Conservation (phyloP, 306 rosid species). For the Trifolium pratense region DNA sequence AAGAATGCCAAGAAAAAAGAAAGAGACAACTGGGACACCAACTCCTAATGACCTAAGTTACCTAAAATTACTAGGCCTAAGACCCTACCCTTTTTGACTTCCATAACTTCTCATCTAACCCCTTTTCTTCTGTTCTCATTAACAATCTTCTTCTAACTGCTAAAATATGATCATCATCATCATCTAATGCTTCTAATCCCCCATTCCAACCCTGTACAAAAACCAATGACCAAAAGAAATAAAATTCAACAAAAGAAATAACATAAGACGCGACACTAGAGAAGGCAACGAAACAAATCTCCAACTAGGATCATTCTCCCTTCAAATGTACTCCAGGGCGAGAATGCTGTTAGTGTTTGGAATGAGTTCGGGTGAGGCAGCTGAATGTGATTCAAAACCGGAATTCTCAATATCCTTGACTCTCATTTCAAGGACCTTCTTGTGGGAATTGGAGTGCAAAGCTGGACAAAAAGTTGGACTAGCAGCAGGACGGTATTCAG, state of each 20-base stretch:
- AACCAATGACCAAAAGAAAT: slow-evolving; percentile 70
- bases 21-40: slow-evolving; percentile 51
- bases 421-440: slow-evolving; percentile 95
- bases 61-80: slow-evolving; percentile 68
- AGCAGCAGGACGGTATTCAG: slow-evolving; percentile 95
- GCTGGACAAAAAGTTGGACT: slow-evolving; percentile 87
- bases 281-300: slow-evolving; percentile 29
- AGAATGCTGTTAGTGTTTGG: slow-evolving; percentile 75
- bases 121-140: slow-evolving; percentile 52
- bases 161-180: slow-evolving; percentile 57
- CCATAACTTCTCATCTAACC: slow-evolving; percentile 52
- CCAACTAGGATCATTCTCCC: slow-evolving; percentile 41
- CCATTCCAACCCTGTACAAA: slow-evolving; percentile 88
- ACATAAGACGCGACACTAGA: slow-evolving; percentile 56
- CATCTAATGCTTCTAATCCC: slow-evolving; percentile 68
- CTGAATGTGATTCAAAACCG: slow-evolving; percentile 14
- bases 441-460: slow-evolving; percentile 92
- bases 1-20: slow-evolving; percentile 56
- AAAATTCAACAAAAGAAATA: slow-evolving; percentile 55
- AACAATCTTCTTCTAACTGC: slow-evolving; percentile 65
- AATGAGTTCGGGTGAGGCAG: slow-evolving; percentile 76
- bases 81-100: slow-evolving; percentile 72
- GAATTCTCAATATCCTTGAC: slow-evolving; percentile 46
- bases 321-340: slow-evolving; percentile 75
- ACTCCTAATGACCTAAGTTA: slow-evolving; percentile 55